Base-by-base conservation (phyloP, 345 rosid genomes). In the Theobroma cacao region DNA sequence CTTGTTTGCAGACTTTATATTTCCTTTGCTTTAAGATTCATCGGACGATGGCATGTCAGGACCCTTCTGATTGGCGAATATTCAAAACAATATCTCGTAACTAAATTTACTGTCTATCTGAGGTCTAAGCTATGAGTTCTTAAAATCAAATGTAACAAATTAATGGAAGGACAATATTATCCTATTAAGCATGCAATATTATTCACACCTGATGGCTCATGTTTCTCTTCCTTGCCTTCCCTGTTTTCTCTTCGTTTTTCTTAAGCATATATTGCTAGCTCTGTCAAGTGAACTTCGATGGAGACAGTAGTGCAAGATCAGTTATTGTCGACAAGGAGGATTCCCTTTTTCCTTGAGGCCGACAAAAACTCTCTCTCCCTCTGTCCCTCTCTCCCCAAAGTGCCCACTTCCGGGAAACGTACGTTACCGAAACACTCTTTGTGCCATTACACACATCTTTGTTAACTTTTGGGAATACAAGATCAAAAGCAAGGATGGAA, bases 321-420 rank as follows among this genome's bases (percentile, higher is more conserved):
- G 64, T 60, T 28, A 14, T 30, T 38, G 70, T 38, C 70, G 50
- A 65, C 50, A 38, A 65, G 18, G 31, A n/a, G 30, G 22, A 34
- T 34, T 11, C 30, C 45, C 64, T 55, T 55, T n/a, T 22, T 55
- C 75, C 24, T 71, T 20, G 41, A 71, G 75, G 75, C 59, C 43
- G 60, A 71, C 75, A 47, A 48, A 18, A 34, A n/a, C 20, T n/a
- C 62, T 53, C 50, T 62, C n/a, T n/a, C n/a, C n/a, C n/a, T n/a
- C n/a, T n/a, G n/a, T n/a, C n/a, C n/a, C n/a, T n/a, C n/a, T n/a
- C n/a, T n/a, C n/a, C n/a, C n/a, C n/a, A n/a, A n/a, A n/a, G n/a
- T n/a, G 62, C 15, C 20, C 18, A 28, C 65, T 14, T 8, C 26
- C 69, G 5, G 26, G 5, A 17, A 63, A 60, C 43, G 5, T 4